Conservation (phyloP, 2,329 filamentous ascomycete species). For the Neonectria sp. region DNA sequence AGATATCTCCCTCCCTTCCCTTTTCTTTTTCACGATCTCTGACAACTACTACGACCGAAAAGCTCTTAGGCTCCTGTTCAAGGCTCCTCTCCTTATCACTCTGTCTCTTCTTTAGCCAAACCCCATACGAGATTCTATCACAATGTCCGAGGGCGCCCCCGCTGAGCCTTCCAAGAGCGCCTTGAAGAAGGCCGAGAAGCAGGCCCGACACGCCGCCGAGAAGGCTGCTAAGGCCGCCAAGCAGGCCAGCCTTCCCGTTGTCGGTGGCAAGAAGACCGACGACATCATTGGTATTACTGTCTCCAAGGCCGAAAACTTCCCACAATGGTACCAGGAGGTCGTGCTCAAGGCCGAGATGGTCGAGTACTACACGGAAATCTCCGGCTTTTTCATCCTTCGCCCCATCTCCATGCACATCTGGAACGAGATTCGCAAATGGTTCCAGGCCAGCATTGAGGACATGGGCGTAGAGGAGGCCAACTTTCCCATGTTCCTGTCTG, state of each 20-base stretch:
- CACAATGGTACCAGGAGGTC: conserved; percentile 97
- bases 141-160: conserved; percentile 51
- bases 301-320: conserved; percentile 88
- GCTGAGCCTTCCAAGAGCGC: conserved; percentile 71
- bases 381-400: conserved; percentile 96
- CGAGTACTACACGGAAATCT: conserved; percentile 94
- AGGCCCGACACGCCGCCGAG: conserved; percentile 72
- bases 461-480: conserved; percentile 96
- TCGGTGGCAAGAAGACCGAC: conserved; percentile 73
- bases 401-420: conserved; percentile 78
- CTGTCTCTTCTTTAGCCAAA: conserved; percentile 15
- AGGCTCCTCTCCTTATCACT: conserved; percentile 12
- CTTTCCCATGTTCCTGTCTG: conserved; percentile 95
- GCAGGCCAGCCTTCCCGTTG: conserved; percentile 64
- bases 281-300: conserved; percentile 91
- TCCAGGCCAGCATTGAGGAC: conserved; percentile 83
- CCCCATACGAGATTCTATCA: conserved; percentile 40
- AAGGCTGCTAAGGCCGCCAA: conserved; percentile 76
- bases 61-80: conserved; percentile 25
- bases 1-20: conserved; percentile 35
- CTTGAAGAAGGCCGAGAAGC: conserved; percentile 77
- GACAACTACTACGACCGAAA: conserved; percentile 29
- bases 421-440: conserved; percentile 77
- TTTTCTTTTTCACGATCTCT: conserved; percentile 30
- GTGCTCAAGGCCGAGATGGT: conserved; percentile 98